These are phyloP conservation scores for Brassica nigra DNA, from an alignment of 345 rosid genomes.

Conservation along the genomic window DNA sequence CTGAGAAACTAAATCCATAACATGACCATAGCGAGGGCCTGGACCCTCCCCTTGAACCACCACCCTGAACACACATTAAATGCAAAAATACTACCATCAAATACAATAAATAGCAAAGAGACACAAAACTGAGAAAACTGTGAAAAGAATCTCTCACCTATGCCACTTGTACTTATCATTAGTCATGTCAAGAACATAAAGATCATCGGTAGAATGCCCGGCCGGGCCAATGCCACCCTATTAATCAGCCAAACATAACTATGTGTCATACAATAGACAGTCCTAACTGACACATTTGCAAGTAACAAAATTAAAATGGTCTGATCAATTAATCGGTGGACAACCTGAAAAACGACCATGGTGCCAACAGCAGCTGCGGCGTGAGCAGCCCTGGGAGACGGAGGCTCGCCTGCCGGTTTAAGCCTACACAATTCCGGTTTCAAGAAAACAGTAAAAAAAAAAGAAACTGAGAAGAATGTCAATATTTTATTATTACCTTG, in stretches of 20 bases:
- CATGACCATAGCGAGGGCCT: conserved; percentile 99
- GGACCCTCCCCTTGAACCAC: conserved; percentile 99
- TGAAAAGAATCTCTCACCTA: conserved; percentile 56
- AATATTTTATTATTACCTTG: conserved; percentile 49
- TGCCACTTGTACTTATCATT: conserved; percentile 98
- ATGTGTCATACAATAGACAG: not conserved
- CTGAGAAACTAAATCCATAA: conserved; percentile 93
- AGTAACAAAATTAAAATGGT: not conserved
- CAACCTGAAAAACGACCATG: conserved; percentile 98
- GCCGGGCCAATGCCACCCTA: conserved; percentile 99
- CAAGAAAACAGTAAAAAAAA: too few relatives aligned
- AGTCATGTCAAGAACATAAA: conserved; percentile 92
- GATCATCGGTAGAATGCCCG: conserved; percentile 98
- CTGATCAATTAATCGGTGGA: not conserved
- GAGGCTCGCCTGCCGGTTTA: conserved; percentile 92
- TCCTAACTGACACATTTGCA: not conserved
- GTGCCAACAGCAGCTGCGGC: conserved; percentile 97
- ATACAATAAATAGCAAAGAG: conserved; percentile 1
- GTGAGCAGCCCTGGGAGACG: conserved; percentile 98
- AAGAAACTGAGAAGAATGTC: not conserved
- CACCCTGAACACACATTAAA: conserved; percentile 57
- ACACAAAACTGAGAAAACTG: not conserved
- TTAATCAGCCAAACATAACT: conserved; percentile 18
- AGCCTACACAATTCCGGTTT: conserved; percentile 51
- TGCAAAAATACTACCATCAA: not conserved